Conservation (phyloP, 2,329 filamentous ascomycete genomes). For the Geosmithia morbida region DNA sequence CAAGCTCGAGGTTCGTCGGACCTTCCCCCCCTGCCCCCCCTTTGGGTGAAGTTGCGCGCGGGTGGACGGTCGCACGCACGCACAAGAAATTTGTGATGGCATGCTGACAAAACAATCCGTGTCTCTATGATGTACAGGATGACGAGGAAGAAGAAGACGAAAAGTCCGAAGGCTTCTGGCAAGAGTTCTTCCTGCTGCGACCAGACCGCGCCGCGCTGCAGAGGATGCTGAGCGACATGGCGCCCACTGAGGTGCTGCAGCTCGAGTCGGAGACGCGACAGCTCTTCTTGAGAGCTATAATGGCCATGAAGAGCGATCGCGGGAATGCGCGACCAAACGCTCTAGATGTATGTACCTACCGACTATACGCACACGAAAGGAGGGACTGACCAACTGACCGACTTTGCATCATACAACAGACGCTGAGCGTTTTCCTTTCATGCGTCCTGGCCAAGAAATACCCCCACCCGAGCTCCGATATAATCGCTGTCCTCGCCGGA, state of each 20-base stretch:
- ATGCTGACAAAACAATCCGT: too few species aligned
- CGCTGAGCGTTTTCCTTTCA: conserved; percentile 75
- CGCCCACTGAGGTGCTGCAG: conserved; percentile 60
- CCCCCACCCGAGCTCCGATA: conserved; percentile 87
- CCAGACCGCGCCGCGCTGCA: conserved; percentile 61
- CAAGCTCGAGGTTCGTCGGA: conserved; percentile 32
- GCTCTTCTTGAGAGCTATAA: conserved; percentile 62
- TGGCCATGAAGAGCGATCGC: conserved; percentile 45
- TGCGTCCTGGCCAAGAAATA: conserved; percentile 78
- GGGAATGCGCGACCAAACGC: conserved; percentile 60
- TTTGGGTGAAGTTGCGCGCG: background rate
- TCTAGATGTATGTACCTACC: conserved; percentile 54
- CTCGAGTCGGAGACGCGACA: conserved; percentile 66
- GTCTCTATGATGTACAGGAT: conserved; percentile 37
- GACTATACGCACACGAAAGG: conserved; percentile 18
- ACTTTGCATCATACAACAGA: conserved; percentile 34
- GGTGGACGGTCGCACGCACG: too few species aligned
- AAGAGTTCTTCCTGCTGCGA: conserved; percentile 82
- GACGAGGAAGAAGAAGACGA: conserved; percentile 49
- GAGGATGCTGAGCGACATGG: conserved; percentile 53
- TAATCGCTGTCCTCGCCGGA: conserved; percentile 79
- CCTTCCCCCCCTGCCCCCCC: conserved; percentile 1
- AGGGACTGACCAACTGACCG: background rate
- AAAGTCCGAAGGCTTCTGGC: conserved; percentile 84
- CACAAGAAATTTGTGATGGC: too few species aligned